Evolutionary conservation across 108 stramenopile genomes (phyloP).

Genomic region (Chaetoceros tenuissimus): DNA sequence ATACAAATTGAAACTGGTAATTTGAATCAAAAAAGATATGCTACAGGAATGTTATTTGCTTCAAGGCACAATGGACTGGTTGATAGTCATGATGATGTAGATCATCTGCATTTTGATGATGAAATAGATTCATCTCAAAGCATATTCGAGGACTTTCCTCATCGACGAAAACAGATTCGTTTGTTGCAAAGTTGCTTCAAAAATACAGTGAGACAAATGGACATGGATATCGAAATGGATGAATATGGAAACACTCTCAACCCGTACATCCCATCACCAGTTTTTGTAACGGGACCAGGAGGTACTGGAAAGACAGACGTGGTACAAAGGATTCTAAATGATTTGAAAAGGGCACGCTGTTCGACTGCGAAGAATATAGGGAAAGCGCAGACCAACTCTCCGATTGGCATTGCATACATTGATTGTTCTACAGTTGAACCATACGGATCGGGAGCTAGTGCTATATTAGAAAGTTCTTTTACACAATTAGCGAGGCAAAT

Average conservation of each 20-base stretch:
- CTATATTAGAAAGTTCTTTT: constrained; percentile 26
- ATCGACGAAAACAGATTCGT: background rate
- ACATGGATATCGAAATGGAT: background rate
- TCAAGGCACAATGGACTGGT: background rate
- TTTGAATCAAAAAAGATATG: background rate
- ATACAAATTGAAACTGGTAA: background rate
- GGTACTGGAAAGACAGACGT: constrained; percentile 53
- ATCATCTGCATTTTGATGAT: too few relatives aligned
- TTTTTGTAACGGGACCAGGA: constrained; percentile 43
- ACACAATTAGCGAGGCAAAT: constrained; percentile 18
- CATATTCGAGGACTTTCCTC: background rate
- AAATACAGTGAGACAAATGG: background rate
- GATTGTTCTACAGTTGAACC: constrained; percentile 44
- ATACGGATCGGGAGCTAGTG: constrained; percentile 11
- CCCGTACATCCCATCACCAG: constrained; percentile 42
- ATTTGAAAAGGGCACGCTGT: constrained; percentile 5
- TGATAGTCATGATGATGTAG: too few relatives aligned
- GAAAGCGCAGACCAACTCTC: background rate
- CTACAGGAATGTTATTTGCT: background rate
- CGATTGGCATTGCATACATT: constrained; percentile 39
- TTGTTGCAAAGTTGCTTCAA: background rate
- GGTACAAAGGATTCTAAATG: constrained; percentile 34
- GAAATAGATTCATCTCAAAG: too few relatives aligned
- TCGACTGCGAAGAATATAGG: background rate
- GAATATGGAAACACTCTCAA: constrained; percentile 5